Percentiles rank a stretch among this genome's conserved stretches.
These are phyloP conservation scores for Torulaspora globosa DNA, from an alignment of 1,139 yeast genomes.

Conservation along the genomic window DNA sequence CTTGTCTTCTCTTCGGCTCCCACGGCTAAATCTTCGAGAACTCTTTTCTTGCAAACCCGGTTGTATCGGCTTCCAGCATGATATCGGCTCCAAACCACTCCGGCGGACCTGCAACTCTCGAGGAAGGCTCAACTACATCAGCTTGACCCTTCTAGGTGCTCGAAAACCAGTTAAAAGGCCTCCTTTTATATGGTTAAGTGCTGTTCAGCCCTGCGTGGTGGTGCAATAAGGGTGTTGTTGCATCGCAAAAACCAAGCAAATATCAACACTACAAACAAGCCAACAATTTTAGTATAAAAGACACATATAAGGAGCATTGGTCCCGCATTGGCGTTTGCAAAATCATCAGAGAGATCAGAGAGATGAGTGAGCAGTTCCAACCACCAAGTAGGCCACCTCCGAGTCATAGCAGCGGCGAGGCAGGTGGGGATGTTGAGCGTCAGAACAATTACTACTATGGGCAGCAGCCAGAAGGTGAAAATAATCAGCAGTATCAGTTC, in stretches of 20 bases:
- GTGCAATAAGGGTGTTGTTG: not conserved
- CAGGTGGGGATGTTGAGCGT: not conserved
- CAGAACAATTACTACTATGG: constrained; percentile 1
- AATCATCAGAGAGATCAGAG: not conserved
- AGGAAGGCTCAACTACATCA: too few species aligned
- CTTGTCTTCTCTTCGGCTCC: too few species aligned
- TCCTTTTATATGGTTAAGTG: not conserved
- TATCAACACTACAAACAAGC: not conserved
- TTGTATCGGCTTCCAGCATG: too few species aligned
- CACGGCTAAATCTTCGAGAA: too few species aligned
- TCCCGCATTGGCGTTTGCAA: not conserved
- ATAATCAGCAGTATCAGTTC: constrained; percentile 25
- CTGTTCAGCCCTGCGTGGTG: not conserved
- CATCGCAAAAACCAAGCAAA: not conserved
- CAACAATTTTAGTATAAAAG: not conserved
- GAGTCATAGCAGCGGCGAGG: constrained; percentile 6
- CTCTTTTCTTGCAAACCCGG: too few species aligned
- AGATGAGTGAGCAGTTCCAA: constrained; percentile 10
- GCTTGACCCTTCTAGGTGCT: too few species aligned
- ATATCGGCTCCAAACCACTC: too few species aligned
- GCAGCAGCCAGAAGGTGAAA: constrained; percentile 1
- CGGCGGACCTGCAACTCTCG: too few species aligned
- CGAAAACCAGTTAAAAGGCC: not conserved
- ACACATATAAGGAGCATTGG: not conserved
- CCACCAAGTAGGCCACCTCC: constrained; percentile 11